Evolutionary conservation across 192 early-diverging fungal genomes (phyloP), one percentile per base, ranked within the genome.

Genomic region (Phlyctochytrium bullatum): DNA sequence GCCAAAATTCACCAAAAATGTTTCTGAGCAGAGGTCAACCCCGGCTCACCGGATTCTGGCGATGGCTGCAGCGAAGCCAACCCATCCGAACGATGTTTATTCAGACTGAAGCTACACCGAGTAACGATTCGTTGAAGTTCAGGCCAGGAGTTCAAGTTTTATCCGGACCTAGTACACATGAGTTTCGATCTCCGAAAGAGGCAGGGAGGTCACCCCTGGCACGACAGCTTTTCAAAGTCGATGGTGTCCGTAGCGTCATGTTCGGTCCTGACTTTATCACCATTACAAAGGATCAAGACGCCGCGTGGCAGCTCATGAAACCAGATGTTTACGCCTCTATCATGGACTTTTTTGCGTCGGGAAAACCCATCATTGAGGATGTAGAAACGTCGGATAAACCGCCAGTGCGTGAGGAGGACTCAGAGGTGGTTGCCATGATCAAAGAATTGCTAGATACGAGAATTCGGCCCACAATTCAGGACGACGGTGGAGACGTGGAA

Each of bases 401-500:
- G 3, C 77, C 78, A 52, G 90, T 93, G 40, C 65, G 77, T 4
- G 84, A 86, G 35, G 88, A 89, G 58, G 97, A 99, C 73, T 88
- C 90, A 12, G 97, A 99, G 64, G 87, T 84, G 24, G 97, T 99
- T 2, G 89, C 91, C 35, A 95, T 97, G 93, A 99, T 99, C 68
- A 99, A 99, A 69, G 97, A 99, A 78, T 72, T 99, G 53, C 83
- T 99, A 29, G 97, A 99, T 53, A 93, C 93, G 14, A 79, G 96
- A 34, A 93, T 99, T 56, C 78, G 97, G 6, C 96, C 96, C 20
- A 88, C 96, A 3, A 97, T 97, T 54, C 96, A 99, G 83, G 95
- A 98, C 56, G 97, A 99, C 68, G 97, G 97, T 53, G 97, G 97
- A 2, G 97, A 99, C 83, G 88, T 99, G 50, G 97, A 99, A 73